Conservation (phyloP, 345 rosid species). For the Salix suchowensis region DNA sequence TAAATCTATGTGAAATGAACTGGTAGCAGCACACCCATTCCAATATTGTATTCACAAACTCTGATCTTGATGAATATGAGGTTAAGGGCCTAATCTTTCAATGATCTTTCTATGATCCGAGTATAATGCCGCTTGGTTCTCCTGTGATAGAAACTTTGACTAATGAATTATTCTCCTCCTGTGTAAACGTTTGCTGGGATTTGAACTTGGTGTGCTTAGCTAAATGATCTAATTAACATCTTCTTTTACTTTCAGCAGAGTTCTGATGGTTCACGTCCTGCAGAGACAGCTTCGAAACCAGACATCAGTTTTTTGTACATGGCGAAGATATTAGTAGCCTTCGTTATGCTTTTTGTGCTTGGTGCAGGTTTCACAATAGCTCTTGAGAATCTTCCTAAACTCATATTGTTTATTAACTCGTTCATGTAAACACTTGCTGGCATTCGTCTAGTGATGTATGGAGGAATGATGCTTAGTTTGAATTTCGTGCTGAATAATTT, state of each 20-base stretch:
- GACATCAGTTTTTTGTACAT: slow-evolving; percentile 33
- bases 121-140: background rate
- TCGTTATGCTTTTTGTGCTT: slow-evolving; percentile 56
- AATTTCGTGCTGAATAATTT: background rate
- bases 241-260: slow-evolving; percentile 32
- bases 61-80: too few species aligned
- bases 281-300: slow-evolving; percentile 8
- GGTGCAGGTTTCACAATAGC: slow-evolving; percentile 63
- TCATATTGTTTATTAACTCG: slow-evolving; percentile 48
- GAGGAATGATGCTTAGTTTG: background rate
- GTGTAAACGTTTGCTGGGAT: background rate
- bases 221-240: background rate
- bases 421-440: slow-evolving; percentile 18
- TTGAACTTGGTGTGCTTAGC: background rate
- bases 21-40: too few species aligned
- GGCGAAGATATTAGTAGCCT: slow-evolving; percentile 61
- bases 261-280: slow-evolving; percentile 12
- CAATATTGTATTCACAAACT: too few species aligned
- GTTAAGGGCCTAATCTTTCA: too few species aligned
- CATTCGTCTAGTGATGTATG: background rate
- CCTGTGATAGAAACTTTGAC: background rate
- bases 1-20: too few species aligned
- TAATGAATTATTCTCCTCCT: background rate
- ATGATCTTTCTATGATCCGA: too few species aligned
- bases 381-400: slow-evolving; percentile 72